Percentiles rank a stretch among this genome's conserved stretches.
Conservation (phyloP, 1,139 yeast species). For the Taphrina pruni region DNA sequence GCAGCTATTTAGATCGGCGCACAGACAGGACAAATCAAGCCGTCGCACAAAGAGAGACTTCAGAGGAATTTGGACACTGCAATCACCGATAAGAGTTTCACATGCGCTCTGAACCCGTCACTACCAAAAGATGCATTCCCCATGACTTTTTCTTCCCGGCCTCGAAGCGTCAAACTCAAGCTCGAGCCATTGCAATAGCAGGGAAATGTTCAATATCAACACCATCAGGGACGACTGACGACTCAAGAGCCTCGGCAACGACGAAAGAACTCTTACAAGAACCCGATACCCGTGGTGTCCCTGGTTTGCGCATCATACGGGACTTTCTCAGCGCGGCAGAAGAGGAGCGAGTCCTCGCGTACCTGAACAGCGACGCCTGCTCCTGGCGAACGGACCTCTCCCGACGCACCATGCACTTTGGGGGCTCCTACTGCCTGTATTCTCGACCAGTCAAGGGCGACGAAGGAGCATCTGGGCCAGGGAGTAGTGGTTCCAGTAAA, state of each 20-base stretch:
- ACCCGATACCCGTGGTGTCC: background rate
- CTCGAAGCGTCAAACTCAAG: conserved; percentile 10
- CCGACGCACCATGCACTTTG: conserved; percentile 28
- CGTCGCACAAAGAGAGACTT: too few relatives aligned
- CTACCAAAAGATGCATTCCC: conserved; percentile 5
- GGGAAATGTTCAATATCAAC: too few relatives aligned
- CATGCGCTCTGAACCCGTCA: background rate
- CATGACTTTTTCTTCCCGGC: conserved; percentile 20
- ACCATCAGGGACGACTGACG: too few relatives aligned
- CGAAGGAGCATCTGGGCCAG: too few relatives aligned
- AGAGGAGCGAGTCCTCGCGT: conserved; percentile 4
- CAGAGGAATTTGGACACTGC: too few relatives aligned
- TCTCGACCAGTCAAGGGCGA: background rate
- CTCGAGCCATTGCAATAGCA: background rate
- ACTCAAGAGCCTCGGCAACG: too few relatives aligned
- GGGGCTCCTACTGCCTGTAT: conserved; percentile 20
- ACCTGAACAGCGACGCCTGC: conserved; percentile 12
- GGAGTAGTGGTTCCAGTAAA: too few relatives aligned
- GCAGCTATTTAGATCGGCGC: background rate
- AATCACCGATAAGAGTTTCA: background rate
- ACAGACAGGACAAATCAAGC: too few relatives aligned
- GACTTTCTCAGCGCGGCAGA: conserved; percentile 12
- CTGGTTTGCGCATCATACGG: conserved; percentile 15
- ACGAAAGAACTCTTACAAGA: too few relatives aligned
- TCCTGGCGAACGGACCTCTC: conserved; percentile 17